Evolutionary conservation across 2,329 filamentous ascomycete genomes (phyloP), one percentile per base, ranked within the genome.

Genomic region (Periconia digitata): DNA sequence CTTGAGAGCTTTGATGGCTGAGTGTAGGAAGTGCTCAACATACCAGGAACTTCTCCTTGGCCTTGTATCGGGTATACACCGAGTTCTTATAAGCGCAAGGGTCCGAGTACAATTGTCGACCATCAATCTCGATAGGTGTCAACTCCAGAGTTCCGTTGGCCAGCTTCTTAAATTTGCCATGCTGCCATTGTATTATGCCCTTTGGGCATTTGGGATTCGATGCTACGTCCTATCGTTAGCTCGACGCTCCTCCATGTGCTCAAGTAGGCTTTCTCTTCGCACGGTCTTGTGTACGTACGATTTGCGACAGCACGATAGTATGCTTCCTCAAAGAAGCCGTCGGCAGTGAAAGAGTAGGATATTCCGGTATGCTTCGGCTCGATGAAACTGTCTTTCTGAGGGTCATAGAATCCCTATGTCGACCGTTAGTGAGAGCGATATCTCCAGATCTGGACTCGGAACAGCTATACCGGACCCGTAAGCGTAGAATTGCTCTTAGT

Each of bases 131-230:
- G 56, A 88, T 82, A 4, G 86, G 86, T 6, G 71, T 77, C 42
- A 89, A 72, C 6, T 70, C 69, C 20, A 90, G 70, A 5, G 80
- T 83, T 36, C 84, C 83, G 60, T 87, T 80, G 17, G 72, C 59
- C 37, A 77, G 73, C 55, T 83, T 73, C 5, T 74, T 72, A 64
- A 82, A 87, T 46, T 69, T 82, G 36, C 86, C 86, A 64, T 90
- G 86, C 64, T 90, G 86, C 78, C 83, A 90, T 71, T 89, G 85
- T 75, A 89, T 82, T 40, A 89, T 79, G 8, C 80, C 84, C 45
- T 77, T 76, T 1, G 85, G 81, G 59, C 86, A 89, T 50, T 74
- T 69, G 22, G 86, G 86, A 13, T 78, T 73, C 40, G 72, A 70
- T 37, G 85, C 84, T 85, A 58, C 53, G 45, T 16, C 13, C 17